phyloP scores from a whole-genome alignment of 108 stramenopile genomes.

The Cyclotella sp. region DNA sequence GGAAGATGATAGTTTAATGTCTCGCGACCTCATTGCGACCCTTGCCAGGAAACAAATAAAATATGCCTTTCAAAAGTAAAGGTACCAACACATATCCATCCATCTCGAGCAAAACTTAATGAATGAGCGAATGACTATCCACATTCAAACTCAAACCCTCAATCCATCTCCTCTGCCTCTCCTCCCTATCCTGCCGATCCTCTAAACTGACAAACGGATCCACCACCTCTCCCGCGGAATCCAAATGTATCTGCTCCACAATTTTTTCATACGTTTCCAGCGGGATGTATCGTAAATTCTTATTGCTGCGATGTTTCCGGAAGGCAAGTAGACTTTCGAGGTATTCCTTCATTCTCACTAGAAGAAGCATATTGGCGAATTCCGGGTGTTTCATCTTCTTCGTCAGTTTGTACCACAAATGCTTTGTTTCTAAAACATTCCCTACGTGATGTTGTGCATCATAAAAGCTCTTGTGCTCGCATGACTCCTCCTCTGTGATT shows the following conservation, averaged over 20 bases:
- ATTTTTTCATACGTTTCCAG: slow-evolving; percentile 66
- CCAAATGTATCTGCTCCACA: slow-evolving; percentile 78
- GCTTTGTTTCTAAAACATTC: slow-evolving; percentile 72
- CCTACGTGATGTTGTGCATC: slow-evolving; percentile 21
- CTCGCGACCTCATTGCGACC: too few relatives aligned
- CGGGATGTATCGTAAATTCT: slow-evolving; percentile 57
- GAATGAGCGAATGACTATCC: slow-evolving; percentile 37
- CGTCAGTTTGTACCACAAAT: slow-evolving; percentile 74
- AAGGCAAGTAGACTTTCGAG: slow-evolving; percentile 68
- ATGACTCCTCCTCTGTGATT: slow-evolving; percentile 50
- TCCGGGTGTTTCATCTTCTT: slow-evolving; percentile 76
- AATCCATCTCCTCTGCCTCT: slow-evolving; percentile 66
- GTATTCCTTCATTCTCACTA: slow-evolving; percentile 73
- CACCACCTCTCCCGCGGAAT: slow-evolving; percentile 75
- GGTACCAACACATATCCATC: background rate
- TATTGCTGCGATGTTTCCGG: slow-evolving; percentile 49
- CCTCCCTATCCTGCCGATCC: slow-evolving; percentile 66
- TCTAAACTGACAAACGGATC: slow-evolving; percentile 79
- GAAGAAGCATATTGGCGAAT: slow-evolving; percentile 80
- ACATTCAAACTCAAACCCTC: slow-evolving; percentile 53
- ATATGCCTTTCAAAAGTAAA: too few relatives aligned
- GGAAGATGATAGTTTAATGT: too few relatives aligned
- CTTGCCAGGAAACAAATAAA: too few relatives aligned
- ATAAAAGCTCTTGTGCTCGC: slow-evolving; percentile 37
- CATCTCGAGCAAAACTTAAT: background rate